Percentiles rank a stretch among this genome's conserved stretches.
Evolutionary conservation across 2,329 filamentous ascomycete genomes (phyloP).

Genomic region (Chrysosporium queenslandicum): DNA sequence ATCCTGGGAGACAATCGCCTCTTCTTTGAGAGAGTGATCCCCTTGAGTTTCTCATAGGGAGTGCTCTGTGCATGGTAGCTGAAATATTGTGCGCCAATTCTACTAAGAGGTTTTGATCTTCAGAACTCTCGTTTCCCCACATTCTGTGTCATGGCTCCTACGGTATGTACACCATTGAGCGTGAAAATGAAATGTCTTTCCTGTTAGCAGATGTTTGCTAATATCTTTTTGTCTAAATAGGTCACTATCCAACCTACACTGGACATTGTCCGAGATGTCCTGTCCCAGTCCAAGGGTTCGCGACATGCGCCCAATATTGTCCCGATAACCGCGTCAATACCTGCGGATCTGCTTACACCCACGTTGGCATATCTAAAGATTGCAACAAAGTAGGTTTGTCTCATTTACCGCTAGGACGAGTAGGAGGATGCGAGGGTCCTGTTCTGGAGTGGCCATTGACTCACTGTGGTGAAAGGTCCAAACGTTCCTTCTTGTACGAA

Average conservation of each 20-base stretch:
- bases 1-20: no score
- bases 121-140: not conserved
- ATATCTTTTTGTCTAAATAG: slow-evolving; percentile 24
- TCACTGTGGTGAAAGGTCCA: slow-evolving; percentile 40
- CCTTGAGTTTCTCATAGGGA: no score
- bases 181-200: not conserved
- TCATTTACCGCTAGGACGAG: slow-evolving; percentile 4
- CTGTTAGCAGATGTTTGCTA: not conserved
- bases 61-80: no score
- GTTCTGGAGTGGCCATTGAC: slow-evolving; percentile 3
- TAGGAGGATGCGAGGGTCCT: slow-evolving; percentile 11
- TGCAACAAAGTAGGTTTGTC: slow-evolving; percentile 53
- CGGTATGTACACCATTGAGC: slow-evolving; percentile 5
- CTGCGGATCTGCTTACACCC: slow-evolving; percentile 86
- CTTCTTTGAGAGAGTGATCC: no score
- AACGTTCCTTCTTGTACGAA: slow-evolving; percentile 89
- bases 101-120: not conserved
- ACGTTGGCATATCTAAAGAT: slow-evolving; percentile 93
- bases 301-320: slow-evolving; percentile 63
- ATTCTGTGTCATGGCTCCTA: slow-evolving; percentile 10
- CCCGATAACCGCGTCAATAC: slow-evolving; percentile 71
- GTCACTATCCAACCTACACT: slow-evolving; percentile 50
- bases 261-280: slow-evolving; percentile 48
- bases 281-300: slow-evolving; percentile 43
- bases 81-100: not conserved